Conservation (phyloP, 495 filamentous ascomycete species). For the Neurospora tetraspora region DNA sequence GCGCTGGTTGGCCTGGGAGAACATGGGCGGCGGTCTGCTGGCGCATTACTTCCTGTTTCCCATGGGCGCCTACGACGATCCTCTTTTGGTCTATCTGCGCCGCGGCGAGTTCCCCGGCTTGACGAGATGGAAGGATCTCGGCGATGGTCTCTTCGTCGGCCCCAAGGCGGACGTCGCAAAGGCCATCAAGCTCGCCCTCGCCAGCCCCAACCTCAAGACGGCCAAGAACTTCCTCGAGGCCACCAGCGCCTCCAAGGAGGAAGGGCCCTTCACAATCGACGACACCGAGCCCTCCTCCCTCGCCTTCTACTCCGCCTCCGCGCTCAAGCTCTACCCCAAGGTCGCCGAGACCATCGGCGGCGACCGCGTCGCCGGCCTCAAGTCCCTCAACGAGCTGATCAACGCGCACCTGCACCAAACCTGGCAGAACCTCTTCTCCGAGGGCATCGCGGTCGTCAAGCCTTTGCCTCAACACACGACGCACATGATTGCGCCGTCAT, state of each 20-base stretch:
- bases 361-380: slow-evolving; percentile 47
- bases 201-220: slow-evolving; percentile 39
- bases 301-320: slow-evolving; percentile 65
- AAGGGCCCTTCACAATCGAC: slow-evolving; percentile 50
- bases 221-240: slow-evolving; percentile 50
- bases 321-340: slow-evolving; percentile 52
- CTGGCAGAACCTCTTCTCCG: slow-evolving; percentile 67
- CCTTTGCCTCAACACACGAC: slow-evolving; percentile 65
- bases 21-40: slow-evolving; percentile 80
- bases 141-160: slow-evolving; percentile 64
- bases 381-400: slow-evolving; percentile 61
- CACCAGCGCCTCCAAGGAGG: not conserved
- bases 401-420: slow-evolving; percentile 77
- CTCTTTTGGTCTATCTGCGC: slow-evolving; percentile 59
- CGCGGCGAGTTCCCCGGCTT: slow-evolving; percentile 61
- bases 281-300: slow-evolving; percentile 47
- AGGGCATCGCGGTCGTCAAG: slow-evolving; percentile 65
- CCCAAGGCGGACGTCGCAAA: slow-evolving; percentile 54
- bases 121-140: slow-evolving; percentile 64
- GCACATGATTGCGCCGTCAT: slow-evolving; percentile 56
- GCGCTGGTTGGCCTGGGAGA: slow-evolving; percentile 87
- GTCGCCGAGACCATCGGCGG: slow-evolving; percentile 51
- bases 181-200: slow-evolving; percentile 55
- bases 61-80: slow-evolving; percentile 72
- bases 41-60: slow-evolving; percentile 72